Evolutionary conservation across 2,329 filamentous ascomycete species (phyloP).

Genomic region (Calonectria hawksworthii): DNA sequence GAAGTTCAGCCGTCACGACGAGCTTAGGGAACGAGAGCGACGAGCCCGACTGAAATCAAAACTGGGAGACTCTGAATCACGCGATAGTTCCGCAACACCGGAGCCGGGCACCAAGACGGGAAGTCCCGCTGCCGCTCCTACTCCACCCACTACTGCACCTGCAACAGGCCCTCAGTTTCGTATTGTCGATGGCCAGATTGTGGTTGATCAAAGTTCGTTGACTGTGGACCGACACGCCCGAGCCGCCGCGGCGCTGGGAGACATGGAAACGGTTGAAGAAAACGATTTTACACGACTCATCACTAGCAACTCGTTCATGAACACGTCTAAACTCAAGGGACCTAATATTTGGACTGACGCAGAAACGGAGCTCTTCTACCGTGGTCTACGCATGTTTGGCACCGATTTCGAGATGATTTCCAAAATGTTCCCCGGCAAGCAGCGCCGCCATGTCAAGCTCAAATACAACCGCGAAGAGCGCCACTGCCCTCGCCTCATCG

Average conservation of each 20-base stretch:
- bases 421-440: constrained; percentile 80
- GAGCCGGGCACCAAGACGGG: constrained; percentile 36
- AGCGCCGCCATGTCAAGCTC: constrained; percentile 81
- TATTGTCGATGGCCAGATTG: constrained; percentile 79
- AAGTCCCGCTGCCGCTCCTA: constrained; percentile 39
- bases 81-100: constrained; percentile 41
- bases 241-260: constrained; percentile 64
- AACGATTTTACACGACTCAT: constrained; percentile 82
- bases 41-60: constrained; percentile 54
- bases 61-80: constrained; percentile 42
- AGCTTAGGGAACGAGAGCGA: constrained; percentile 77
- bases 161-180: constrained; percentile 68
- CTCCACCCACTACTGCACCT: constrained; percentile 43
- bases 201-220: constrained; percentile 77
- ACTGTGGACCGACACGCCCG: constrained; percentile 78
- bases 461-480: constrained; percentile 88
- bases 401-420: constrained; percentile 88
- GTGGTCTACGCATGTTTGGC: constrained; percentile 81
- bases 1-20: constrained; percentile 80
- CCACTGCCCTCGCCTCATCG: constrained; percentile 73
- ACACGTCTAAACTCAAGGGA: constrained; percentile 72
- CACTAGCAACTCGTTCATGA: constrained; percentile 77
- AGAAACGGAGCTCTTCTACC: constrained; percentile 82
- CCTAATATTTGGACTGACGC: constrained; percentile 78
- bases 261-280: constrained; percentile 78